A percentile compares a stretch with the other conserved stretches of the same genome.
Conservation (phyloP, 768 basidiomycete species). For the Termitomyces bulborhizus region DNA sequence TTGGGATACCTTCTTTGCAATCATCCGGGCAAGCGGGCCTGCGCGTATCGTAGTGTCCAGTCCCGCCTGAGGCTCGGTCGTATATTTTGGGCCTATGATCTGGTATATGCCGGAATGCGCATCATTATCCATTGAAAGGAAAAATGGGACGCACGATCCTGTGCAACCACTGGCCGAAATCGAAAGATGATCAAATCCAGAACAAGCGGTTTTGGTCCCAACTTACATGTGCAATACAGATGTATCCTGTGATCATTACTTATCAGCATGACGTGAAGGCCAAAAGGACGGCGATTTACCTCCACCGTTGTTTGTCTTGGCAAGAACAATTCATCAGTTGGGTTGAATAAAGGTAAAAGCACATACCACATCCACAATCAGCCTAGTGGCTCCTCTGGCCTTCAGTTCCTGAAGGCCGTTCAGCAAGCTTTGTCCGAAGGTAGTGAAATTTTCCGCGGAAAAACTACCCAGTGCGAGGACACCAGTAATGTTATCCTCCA, state of each 20-base stretch:
- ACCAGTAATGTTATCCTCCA: conserved; percentile 45
- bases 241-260: conserved; percentile 31
- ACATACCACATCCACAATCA: conserved; percentile 55
- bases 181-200: background rate
- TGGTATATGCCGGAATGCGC: conserved; percentile 9
- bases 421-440: conserved; percentile 37
- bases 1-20: conserved; percentile 36
- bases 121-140: background rate
- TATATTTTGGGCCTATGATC: conserved; percentile 48
- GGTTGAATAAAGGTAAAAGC: background rate
- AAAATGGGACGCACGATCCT: conserved; percentile 28
- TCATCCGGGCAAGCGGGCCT: conserved; percentile 41
- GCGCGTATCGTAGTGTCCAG: conserved; percentile 45
- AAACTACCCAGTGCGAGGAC: conserved; percentile 58
- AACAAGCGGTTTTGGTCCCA: background rate
- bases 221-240: conserved; percentile 54
- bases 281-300: conserved; percentile 2
- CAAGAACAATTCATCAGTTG: background rate
- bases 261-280: background rate
- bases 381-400: conserved; percentile 37
- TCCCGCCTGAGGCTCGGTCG: conserved; percentile 49
- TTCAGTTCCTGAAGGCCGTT: conserved; percentile 41
- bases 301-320: conserved; percentile 44
- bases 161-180: conserved; percentile 32
- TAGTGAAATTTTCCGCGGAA: conserved; percentile 36